phyloP scores from a whole-genome alignment of 1,284 basidiomycete genomes.

The Ganoderma sp. region DNA sequence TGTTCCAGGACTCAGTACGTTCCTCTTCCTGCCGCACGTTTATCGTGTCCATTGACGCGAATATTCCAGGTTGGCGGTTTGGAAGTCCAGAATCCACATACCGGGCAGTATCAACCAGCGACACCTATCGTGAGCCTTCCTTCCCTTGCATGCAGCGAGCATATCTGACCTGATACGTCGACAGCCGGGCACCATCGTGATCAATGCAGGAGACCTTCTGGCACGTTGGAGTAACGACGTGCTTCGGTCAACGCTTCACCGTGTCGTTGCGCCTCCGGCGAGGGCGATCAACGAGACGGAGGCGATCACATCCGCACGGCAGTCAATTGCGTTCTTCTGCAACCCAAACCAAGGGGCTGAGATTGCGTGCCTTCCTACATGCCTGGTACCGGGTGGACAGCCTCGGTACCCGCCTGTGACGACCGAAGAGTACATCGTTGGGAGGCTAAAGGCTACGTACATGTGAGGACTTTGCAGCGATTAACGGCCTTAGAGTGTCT shows the following conservation, averaged over 20 bases:
- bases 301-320: slow-evolving; percentile 66
- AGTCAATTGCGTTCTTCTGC: slow-evolving; percentile 88
- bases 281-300: slow-evolving; percentile 55
- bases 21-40: not conserved
- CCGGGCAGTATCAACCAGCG: slow-evolving; percentile 72
- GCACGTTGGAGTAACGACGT: slow-evolving; percentile 86
- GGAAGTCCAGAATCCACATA: slow-evolving; percentile 82
- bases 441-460: slow-evolving; percentile 68
- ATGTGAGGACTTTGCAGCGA: slow-evolving; percentile 7
- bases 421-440: slow-evolving; percentile 79
- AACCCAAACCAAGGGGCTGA: slow-evolving; percentile 78
- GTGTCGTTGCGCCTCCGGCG: slow-evolving; percentile 76
- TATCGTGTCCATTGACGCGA: not conserved
- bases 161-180: no score
- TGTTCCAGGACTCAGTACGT: slow-evolving; percentile 80
- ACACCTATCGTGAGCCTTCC: slow-evolving; percentile 67
- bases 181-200: slow-evolving; percentile 79
- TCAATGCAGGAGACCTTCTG: slow-evolving; percentile 85
- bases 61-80: slow-evolving; percentile 72
- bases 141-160: not conserved
- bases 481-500: not conserved
- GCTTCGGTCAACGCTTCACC: slow-evolving; percentile 79
- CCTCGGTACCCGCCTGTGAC: slow-evolving; percentile 71
- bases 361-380: slow-evolving; percentile 78
- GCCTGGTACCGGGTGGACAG: slow-evolving; percentile 52